Evolutionary conservation across 805 yeast genomes (phyloP), one percentile per base, ranked within the genome.

Genomic region (Candida mattraensis): DNA sequence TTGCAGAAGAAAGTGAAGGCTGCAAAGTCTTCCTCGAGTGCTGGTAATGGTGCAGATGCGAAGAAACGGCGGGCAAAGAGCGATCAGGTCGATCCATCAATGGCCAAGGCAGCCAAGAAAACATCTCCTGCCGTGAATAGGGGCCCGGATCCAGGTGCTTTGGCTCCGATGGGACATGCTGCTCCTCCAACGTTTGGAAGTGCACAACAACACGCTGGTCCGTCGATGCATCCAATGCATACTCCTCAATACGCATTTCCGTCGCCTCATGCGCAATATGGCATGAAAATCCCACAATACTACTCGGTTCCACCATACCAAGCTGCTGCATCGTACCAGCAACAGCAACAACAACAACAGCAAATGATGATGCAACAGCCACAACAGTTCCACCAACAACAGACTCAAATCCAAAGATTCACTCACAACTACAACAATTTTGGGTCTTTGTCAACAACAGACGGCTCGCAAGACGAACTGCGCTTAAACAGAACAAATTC

Each of bases 1-100:
- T 60, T 74, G 5, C 56, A 62, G 19, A 66, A 64, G 39, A 65
- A 69, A 49, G 47, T 63, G 15, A 68, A 69, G 35, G n/a, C n/a
- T n/a, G 54, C 44, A 44, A 59, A 35, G 10, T 18, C 42, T 6
- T 18, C 42, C 3, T 12, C 35, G 12, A 18, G 28, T 10, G 9
- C 32, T 11, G 18, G 23, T 5, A 17, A 17, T 9, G 26, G 24
- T 11, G 18, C 36, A 36, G 57, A 55, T 39, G 52, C 60, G 20
- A 39, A 50, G 43, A 47, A 50, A 39, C 42, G 53, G 29, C 46
- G 50, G 33, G 21, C 69, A 65, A 20, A 67, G 56, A 45, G 47
- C 64, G 48, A 66, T 51, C 21, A 48, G 6, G 30, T 33, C 9
- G 27, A 39, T 22, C 33, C 39, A 8, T 42, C 48, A 8, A 42